Evolutionary conservation across 2,329 filamentous ascomycete species (phyloP), one percentile per base, ranked within the genome.

Genomic region (Lasiodiplodia gonubiensis): DNA sequence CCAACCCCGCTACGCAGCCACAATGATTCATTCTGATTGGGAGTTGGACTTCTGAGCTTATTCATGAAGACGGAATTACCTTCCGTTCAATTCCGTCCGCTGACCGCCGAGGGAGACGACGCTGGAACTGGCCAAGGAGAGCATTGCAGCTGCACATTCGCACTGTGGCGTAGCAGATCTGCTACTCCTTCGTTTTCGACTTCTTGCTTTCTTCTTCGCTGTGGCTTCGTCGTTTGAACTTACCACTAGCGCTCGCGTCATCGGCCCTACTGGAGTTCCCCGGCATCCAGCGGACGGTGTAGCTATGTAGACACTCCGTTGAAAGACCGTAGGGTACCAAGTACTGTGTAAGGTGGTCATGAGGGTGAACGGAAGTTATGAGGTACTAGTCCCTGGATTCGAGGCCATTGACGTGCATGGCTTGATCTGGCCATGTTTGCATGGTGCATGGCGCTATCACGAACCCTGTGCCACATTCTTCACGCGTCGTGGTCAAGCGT

Each of bases 401-500:
- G 12, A 35, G 14, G 18, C 33, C 3, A 39, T 55, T 33, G 18
- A 21, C 21, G 49, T 27, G 49, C 49, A 52, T 52, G 49, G 8
- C 23, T 33, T 18, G 23, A 30, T n/a, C 14, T 27, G 51, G 25
- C 14, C 16, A 12, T 12, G 25, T 5, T 2, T 33, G 51, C 51
- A 54, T n/a, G 27, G 25, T 33, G 51, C 51, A 54, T n/a, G 27
- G 25, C 51, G n/a, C 30, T 42, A n/a, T 1, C 16, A n/a, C 27
- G 46, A 18, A 25, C 23, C 16, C 46, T 51, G 59, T 23, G 30
- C 42, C 42, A 25, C 46, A 51, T 16, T 51, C 42, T 51, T 51
- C 59, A 63, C 30, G 39, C 16, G 37, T 60, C 23, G n/a, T 60
- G 39, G 42, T 61, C 27, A n/a, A 61, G 49, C 57, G 42, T 48